phyloP scores from a whole-genome alignment of 768 basidiomycete species.

The Russula griseocarnosa region DNA sequence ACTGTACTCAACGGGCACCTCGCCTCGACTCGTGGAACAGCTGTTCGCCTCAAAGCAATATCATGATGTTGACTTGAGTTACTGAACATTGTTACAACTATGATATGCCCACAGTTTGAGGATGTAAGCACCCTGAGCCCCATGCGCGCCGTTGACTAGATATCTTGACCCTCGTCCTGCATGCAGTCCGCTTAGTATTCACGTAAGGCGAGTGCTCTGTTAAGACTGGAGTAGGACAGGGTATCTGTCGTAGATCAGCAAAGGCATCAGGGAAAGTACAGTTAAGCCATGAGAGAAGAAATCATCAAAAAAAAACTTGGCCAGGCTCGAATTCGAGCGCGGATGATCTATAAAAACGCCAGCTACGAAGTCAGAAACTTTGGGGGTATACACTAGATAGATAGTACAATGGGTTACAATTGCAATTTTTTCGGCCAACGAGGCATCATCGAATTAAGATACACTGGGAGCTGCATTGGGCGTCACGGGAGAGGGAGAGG shows the following conservation, averaged over 20 bases:
- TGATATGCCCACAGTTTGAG: background rate
- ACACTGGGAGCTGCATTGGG: background rate
- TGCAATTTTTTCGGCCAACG: background rate
- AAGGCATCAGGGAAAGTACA: background rate
- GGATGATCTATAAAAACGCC: background rate
- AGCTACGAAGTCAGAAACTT: background rate
- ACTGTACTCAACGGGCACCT: background rate
- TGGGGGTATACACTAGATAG: background rate
- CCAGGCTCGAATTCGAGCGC: background rate
- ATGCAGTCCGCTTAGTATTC: background rate
- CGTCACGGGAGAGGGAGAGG: conserved; percentile 12
- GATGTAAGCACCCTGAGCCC: background rate
- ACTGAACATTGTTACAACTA: no score
- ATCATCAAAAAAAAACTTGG: background rate
- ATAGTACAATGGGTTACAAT: no score
- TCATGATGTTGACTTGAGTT: background rate
- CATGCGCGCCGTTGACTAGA: background rate
- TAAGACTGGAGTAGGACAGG: background rate
- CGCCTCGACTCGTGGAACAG: background rate
- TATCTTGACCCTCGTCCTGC: background rate
- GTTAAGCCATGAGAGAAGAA: background rate
- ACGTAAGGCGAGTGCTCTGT: background rate
- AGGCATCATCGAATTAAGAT: background rate
- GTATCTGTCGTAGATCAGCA: background rate
- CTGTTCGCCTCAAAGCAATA: background rate